These are phyloP conservation scores for Cetraspora pellucida DNA, from an alignment of 192 early-diverging fungal genomes.

Conservation along the genomic window DNA sequence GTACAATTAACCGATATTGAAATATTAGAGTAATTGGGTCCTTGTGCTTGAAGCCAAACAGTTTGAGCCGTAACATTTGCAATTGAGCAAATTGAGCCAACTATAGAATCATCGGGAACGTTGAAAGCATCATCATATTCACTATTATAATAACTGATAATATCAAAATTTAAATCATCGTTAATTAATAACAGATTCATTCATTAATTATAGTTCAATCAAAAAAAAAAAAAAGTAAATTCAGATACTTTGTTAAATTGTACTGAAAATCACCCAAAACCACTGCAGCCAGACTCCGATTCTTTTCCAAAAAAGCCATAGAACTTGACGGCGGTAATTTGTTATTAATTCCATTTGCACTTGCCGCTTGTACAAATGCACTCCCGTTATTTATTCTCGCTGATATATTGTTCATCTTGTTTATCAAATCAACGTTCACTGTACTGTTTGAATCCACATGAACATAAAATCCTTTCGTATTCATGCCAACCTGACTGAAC, in stretches of 20 bases:
- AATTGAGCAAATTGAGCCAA: conserved; percentile 57
- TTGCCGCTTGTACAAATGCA: conserved; percentile 49
- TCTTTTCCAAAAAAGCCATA: conserved; percentile 69
- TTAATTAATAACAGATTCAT: conserved; percentile 2
- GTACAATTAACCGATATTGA: conserved; percentile 60
- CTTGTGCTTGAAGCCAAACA: conserved; percentile 57
- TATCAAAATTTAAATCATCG: neutral
- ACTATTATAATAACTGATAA: conserved; percentile 59
- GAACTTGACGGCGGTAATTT: conserved; percentile 72
- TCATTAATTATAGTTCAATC: conserved; percentile 36
- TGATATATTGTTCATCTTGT: conserved; percentile 20
- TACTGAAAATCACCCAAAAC: conserved; percentile 65
- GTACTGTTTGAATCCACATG: conserved; percentile 48
- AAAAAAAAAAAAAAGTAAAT: no score
- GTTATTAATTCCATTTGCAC: conserved; percentile 42
- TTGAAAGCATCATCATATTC: conserved; percentile 59
- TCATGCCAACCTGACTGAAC: conserved; percentile 58
- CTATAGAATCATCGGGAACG: conserved; percentile 34
- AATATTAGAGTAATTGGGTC: conserved; percentile 43
- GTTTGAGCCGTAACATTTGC: conserved; percentile 61
- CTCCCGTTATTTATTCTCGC: neutral
- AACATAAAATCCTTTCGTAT: conserved; percentile 40
- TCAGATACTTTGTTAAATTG: conserved; percentile 50
- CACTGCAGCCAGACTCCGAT: conserved; percentile 49
- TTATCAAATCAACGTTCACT: neutral